phyloP scores from a whole-genome alignment of 108 stramenopile species.

The Skeletonema potamos region DNA sequence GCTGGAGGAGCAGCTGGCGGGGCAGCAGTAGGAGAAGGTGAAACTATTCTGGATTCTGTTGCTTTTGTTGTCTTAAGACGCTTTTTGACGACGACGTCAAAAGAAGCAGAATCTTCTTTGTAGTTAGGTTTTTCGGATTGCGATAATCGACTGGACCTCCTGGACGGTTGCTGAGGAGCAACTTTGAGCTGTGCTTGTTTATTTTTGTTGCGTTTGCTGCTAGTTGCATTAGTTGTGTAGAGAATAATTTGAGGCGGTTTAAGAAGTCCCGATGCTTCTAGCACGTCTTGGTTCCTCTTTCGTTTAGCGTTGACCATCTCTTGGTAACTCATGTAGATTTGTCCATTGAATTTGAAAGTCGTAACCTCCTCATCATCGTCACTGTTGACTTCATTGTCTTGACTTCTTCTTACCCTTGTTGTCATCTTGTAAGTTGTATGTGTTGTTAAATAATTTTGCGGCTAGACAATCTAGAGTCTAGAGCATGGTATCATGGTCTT shows the following conservation, averaged over 20 bases:
- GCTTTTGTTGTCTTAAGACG: not conserved
- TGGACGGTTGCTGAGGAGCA: not conserved
- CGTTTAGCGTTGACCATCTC: constrained; percentile 5
- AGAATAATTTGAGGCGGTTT: not conserved
- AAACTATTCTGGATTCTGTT: not conserved
- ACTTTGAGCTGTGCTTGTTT: not conserved
- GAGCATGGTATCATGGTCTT: no score
- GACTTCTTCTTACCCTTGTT: not conserved
- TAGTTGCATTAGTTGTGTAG: not conserved
- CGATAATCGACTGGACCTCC: not conserved
- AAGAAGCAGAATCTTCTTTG: not conserved
- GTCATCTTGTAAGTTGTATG: not conserved
- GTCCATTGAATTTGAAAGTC: not conserved
- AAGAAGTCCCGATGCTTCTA: not conserved
- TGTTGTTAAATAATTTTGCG: no score
- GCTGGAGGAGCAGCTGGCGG: constrained; percentile 12
- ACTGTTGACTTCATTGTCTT: not conserved
- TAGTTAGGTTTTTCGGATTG: not conserved
- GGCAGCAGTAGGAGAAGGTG: not conserved
- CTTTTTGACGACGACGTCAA: not conserved
- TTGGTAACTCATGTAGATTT: constrained; percentile 1
- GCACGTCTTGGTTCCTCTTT: not conserved
- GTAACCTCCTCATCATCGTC: not conserved
- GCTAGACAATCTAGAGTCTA: no score
- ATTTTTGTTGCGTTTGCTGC: not conserved